Conservation (phyloP, 2,329 filamentous ascomycete species). For the Ophiocordyceps camponoti-leonardi region DNA sequence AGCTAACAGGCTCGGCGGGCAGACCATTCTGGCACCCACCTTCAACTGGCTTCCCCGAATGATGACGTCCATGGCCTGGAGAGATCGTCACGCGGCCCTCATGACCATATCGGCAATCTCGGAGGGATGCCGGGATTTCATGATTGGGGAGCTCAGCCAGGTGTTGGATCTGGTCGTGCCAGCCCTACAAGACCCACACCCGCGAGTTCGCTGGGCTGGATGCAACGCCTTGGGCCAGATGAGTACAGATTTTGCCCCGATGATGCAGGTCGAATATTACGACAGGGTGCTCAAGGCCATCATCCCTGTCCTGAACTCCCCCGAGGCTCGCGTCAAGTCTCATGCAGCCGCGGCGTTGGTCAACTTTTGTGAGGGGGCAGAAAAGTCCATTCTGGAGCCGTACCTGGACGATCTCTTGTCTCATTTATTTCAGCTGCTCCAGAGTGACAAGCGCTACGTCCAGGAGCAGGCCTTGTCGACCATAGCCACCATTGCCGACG, state of each 20-base stretch:
- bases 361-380: constrained; percentile 97
- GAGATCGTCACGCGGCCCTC: constrained; percentile 85
- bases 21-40: constrained; percentile 78
- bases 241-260: constrained; percentile 97
- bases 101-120: constrained; percentile 99
- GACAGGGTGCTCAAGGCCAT: constrained; percentile 75
- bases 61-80: constrained; percentile 91
- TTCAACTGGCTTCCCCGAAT: constrained; percentile 96
- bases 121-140: constrained; percentile 87
- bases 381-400: constrained; percentile 78
- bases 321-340: constrained; percentile 86
- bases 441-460: constrained; percentile 86
- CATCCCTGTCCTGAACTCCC: constrained; percentile 76
- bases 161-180: constrained; percentile 91
- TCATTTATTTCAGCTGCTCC: constrained; percentile 72
- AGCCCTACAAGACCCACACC: constrained; percentile 74
- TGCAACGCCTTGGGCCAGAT: constrained; percentile 99
- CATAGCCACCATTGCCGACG: constrained; percentile 97
- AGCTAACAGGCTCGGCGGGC: constrained; percentile 92
- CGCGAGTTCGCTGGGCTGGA: constrained; percentile 89
- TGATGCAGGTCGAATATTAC: constrained; percentile 95
- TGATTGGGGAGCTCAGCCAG: constrained; percentile 87
- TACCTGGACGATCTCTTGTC: constrained; percentile 80
- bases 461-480: constrained; percentile 96
- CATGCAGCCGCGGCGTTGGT: constrained; percentile 95